Percentiles rank a stretch among this genome's conserved stretches.
phyloP scores from a whole-genome alignment of 495 filamentous ascomycete species.

The Penicillium parvum region DNA sequence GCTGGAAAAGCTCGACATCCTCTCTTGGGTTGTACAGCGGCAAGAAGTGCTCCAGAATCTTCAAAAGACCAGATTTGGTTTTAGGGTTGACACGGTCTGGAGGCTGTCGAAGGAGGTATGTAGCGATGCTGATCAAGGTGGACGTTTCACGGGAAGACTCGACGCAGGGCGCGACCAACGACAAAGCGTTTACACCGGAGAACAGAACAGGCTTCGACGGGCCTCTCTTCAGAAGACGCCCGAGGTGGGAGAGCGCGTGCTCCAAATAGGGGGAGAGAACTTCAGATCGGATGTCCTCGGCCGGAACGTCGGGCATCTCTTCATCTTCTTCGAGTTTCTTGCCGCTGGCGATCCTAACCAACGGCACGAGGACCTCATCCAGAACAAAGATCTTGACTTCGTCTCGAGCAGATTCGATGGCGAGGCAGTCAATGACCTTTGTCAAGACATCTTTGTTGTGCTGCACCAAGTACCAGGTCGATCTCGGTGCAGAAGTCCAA shows the following conservation, averaged over 20 bases:
- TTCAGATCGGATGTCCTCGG: constrained; percentile 50
- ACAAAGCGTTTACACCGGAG: constrained; percentile 71
- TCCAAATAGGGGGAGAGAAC: constrained; percentile 70
- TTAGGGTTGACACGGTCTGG: constrained; percentile 72
- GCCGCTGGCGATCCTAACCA: constrained; percentile 53
- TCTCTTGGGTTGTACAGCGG: constrained; percentile 54
- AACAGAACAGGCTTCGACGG: constrained; percentile 67
- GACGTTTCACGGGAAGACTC: constrained; percentile 62
- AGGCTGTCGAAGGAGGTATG: constrained; percentile 80
- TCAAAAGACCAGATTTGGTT: constrained; percentile 75
- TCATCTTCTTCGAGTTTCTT: constrained; percentile 41
- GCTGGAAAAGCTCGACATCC: constrained; percentile 38
- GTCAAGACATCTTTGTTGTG: constrained; percentile 60
- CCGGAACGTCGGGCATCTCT: constrained; percentile 49
- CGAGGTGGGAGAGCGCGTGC: constrained; percentile 59
- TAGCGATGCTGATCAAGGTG: constrained; percentile 68
- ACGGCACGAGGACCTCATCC: constrained; percentile 57
- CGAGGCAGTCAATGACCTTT: constrained; percentile 67
- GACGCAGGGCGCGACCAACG: constrained; percentile 69
- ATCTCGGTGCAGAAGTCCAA: constrained; percentile 66
- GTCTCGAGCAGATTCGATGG: constrained; percentile 72
- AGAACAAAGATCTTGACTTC: constrained; percentile 82
- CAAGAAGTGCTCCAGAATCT: constrained; percentile 70
- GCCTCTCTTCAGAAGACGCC: constrained; percentile 67
- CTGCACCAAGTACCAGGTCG: constrained; percentile 62